Percentiles rank a stretch among this genome's conserved stretches.
phyloP scores from a whole-genome alignment of 1,139 yeast species.

The Kazachstania sp. region DNA sequence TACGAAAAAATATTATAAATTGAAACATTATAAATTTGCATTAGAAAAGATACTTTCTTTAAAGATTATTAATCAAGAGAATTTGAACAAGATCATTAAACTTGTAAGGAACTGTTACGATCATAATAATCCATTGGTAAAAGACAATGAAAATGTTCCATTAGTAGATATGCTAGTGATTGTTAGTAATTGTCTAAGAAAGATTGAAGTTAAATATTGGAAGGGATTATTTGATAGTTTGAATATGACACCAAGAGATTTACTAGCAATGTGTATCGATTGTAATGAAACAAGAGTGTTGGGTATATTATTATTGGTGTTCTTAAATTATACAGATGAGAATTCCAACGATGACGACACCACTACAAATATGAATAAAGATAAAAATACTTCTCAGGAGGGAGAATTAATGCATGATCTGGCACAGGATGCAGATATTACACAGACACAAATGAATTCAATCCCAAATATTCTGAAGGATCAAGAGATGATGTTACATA shows the following conservation, averaged over 20 bases:
- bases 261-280: constrained; percentile 34
- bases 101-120: constrained; percentile 29
- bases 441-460: constrained; percentile 1
- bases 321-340: constrained; percentile 35
- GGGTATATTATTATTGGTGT: constrained; percentile 40
- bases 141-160: constrained; percentile 5
- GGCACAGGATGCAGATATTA: background rate
- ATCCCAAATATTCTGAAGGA: constrained; percentile 26
- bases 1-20: constrained; percentile 14
- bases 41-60: constrained; percentile 25
- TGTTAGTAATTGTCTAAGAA: constrained; percentile 51
- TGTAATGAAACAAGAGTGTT: constrained; percentile 37
- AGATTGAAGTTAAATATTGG: constrained; percentile 62
- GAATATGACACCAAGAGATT: constrained; percentile 34
- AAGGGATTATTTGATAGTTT: constrained; percentile 39
- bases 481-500: constrained; percentile 34
- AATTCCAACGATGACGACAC: constrained; percentile 14
- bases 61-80: constrained; percentile 36
- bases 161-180: constrained; percentile 37
- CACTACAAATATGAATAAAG: too few species aligned
- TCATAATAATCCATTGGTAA: constrained; percentile 6
- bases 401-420: constrained; percentile 1
- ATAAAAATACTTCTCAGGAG: background rate
- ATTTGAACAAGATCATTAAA: constrained; percentile 43
- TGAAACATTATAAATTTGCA: constrained; percentile 27